phyloP scores from a whole-genome alignment of 2,329 filamentous ascomycete species.

The Paramyrothecium sp. region DNA sequence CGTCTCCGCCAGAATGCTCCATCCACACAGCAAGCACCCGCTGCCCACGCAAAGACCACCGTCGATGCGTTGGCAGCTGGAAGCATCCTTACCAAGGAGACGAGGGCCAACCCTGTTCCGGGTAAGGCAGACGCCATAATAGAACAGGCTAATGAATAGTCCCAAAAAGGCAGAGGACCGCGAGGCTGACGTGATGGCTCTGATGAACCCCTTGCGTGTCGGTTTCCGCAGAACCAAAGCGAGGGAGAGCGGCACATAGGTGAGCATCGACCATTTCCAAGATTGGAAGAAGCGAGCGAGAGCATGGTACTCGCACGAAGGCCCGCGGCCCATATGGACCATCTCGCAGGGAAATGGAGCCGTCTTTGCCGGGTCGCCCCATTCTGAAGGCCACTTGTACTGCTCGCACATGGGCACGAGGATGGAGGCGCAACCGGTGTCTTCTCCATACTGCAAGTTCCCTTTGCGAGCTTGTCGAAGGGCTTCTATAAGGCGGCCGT shows the following conservation, averaged over 20 bases:
- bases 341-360: constrained; percentile 79
- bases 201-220: constrained; percentile 42
- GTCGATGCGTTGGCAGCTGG: constrained; percentile 52
- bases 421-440: constrained; percentile 68
- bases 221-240: constrained; percentile 55
- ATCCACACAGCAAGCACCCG: constrained; percentile 76
- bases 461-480: constrained; percentile 65
- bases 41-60: constrained; percentile 66
- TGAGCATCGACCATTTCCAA: constrained; percentile 72
- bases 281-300: constrained; percentile 64
- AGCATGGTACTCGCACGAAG: constrained; percentile 74
- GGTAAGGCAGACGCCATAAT: constrained; percentile 79
- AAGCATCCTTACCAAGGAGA: constrained; percentile 54
- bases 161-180: constrained; percentile 78
- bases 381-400: constrained; percentile 64
- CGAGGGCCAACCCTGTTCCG: constrained; percentile 72
- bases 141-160: constrained; percentile 75
- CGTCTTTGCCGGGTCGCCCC: constrained; percentile 69
- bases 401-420: constrained; percentile 72
- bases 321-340: constrained; percentile 76
- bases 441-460: constrained; percentile 68
- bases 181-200: constrained; percentile 58
- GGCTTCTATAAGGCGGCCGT: constrained; percentile 70
- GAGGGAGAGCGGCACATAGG: constrained; percentile 74
- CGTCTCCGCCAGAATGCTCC: constrained; percentile 76